Base-by-base conservation (phyloP, 108 stramenopile species). In the Licmophora abbreviata region DNA sequence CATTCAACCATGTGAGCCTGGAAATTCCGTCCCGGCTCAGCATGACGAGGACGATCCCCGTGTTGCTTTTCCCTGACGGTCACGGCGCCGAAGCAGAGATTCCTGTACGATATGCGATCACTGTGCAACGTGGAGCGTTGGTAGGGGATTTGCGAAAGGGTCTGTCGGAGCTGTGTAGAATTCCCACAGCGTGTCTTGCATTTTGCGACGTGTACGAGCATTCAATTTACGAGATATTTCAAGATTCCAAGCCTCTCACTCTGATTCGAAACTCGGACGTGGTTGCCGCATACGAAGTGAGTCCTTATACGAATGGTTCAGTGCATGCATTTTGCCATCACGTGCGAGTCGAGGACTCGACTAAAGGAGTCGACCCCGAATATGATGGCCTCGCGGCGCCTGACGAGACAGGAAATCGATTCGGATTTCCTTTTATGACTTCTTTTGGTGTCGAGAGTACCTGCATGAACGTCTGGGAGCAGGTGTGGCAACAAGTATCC, bases 1-100 rank as follows among this genome's bases (percentile, higher is more conserved):
- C 83, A 14, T 89, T 85, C 59, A 89, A 89, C 56, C 81, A 89
- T 57, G 73, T 89, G 17, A 78, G 75, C 4, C 50, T 89, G 40
- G 83, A 89, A 63, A 82, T 89, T 36, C 87, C 87, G 8, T 69
- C 70, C 30, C 47, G 37, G 24, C 37, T 54, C 33, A 42, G 41
- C 28, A 50, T 55, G 33, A 54, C 47, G 34, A 21, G 22, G 56
- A 8, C 15, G 25, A 11, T 48, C 18, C 51, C 30, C 23, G 24
- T 52, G 29, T 58, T 35, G 31, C 63, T 71, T 10, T 9, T 66
- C 9, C 54, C 58, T 12, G 62, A 58, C 27, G 28, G 23, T 18
- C 34, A 25, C 1, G 55, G 49, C 17, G 43, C 32, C 3, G 14
- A 15, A 34, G 2, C 49, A 33, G 11, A 3, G 1, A 43, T 33